Base-by-base conservation (phyloP, 768 basidiomycete species). In the Leccinum olivaceopallidum region DNA sequence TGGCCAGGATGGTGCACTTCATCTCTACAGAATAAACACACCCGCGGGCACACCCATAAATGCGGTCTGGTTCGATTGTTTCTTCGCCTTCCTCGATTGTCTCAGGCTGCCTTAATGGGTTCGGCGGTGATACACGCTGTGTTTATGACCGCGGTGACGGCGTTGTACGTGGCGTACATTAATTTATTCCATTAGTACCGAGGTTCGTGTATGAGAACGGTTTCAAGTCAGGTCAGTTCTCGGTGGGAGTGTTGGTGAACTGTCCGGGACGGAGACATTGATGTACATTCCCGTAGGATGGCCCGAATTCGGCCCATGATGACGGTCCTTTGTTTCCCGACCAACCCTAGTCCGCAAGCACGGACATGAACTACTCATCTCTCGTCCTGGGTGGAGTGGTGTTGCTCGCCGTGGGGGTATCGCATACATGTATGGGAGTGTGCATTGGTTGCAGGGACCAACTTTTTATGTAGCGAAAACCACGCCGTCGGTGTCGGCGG, bases 1-100 rank as follows among this genome's bases (percentile, higher is more conserved):
- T 84, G 63, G 73, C 82, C 7, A 77, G n/a, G 83, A 87, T 60
- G 84, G 83, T 12, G 85, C 81, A 2, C 80, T 87, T 86, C 5
- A 73, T 85, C 44, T 86, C 86, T 87, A 20, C 85, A 82, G 81
- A 3, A 16, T 37, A 37, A 72, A 76, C 37, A 82, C 84, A 16
- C 86, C 85, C 1, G 79, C 0, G 30, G 9, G 30, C 8, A 10
- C 2, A 32, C 2, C 34, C 12, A 34, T 84, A 8, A 81, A 84
- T 66, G 78, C 82, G 0, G 85, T 87, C 24, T 85, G 5, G 5
- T 34, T 34, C 32, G 12, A 34, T 34, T 34, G 34, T 34, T 1
- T 12, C 12, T 34, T 34, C 32, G 32, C 32, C 32, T 10, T 34
- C 32, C 32, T 83, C 37, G 82, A 81, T 84, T 55, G 69, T 74